Evolutionary conservation across 83 land plant genomes (phyloP), one percentile per base, ranked within the genome.

Genomic region (Thuja plicata): DNA sequence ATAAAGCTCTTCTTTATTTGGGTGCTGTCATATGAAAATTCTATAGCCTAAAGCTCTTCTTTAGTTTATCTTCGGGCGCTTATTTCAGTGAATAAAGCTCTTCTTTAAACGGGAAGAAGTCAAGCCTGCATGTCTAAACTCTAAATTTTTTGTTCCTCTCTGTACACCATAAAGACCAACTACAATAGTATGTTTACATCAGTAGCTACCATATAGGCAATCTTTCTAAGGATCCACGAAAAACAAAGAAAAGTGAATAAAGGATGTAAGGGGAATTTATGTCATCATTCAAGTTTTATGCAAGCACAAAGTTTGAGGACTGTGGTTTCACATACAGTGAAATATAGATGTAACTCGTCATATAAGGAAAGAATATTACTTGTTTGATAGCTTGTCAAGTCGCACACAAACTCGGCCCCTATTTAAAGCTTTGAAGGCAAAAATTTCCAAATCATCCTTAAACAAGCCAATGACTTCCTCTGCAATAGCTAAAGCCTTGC

Each of bases 331-430:
- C 3, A 15, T 74, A 11, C 38, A 74, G 17, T 74, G 35, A 34
- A 34, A 38, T 9, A 2, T 35, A 74, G 32, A 54, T 55, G 81
- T 10, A 21, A 87, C 50, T 32, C 54, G 24, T 46, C 41, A 3
- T 50, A 34, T 0, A 34, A 87, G 10, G 19, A 19, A 55, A 87
- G 27, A 62, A 50, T 70, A 60, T 92, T 94, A 98, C 99, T 94
- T 95, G 85, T 91, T 94, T 45, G 99, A 92, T 17, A 96, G 89
- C 74, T 95, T 97, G 89, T 97, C 99, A 73, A 98, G 95, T 35
- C 99, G 95, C 80, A 98, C 94, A 85, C 87, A 92, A 87, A 98
- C 91, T 30, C 70, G 57, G 86, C 91, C 87, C 87, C 92, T 94
- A 15, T 73, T 48, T 84, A 91, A 86, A 46, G 97, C 96, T 82